A percentile compares a stretch with the other conserved stretches of the same genome.
Conservation (phyloP, 768 basidiomycete genomes). For the Boletus pseudopeckii region DNA sequence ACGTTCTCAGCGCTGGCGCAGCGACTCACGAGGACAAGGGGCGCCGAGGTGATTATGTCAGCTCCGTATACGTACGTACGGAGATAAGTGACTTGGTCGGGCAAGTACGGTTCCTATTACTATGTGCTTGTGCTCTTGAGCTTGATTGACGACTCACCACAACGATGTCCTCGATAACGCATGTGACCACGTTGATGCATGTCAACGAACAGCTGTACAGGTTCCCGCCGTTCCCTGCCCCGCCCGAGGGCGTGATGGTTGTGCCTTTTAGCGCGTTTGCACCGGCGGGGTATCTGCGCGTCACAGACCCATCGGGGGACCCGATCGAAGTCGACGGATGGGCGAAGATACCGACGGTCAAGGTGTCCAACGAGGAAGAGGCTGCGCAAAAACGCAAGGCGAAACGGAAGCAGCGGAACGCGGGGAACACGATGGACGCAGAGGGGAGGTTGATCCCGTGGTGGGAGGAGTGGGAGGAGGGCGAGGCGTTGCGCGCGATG, state of each 20-base stretch:
- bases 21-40: too few relatives aligned
- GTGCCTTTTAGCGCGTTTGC: slow-evolving; percentile 42
- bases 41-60: slow-evolving; percentile 8
- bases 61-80: neutral
- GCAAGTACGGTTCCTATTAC: too few relatives aligned
- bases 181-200: too few relatives aligned
- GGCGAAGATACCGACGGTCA: slow-evolving; percentile 24
- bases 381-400: slow-evolving; percentile 13
- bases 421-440: slow-evolving; percentile 20
- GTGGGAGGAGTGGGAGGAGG: slow-evolving; percentile 34
- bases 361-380: slow-evolving; percentile 26
- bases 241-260: slow-evolving; percentile 40
- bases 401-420: slow-evolving; percentile 11
- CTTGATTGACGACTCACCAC: neutral
- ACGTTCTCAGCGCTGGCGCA: neutral
- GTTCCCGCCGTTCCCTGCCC: slow-evolving; percentile 50
- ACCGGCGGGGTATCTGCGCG: slow-evolving; percentile 21
- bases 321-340: slow-evolving; percentile 27
- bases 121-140: neutral
- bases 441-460: slow-evolving; percentile 25
- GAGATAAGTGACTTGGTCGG: too few relatives aligned
- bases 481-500: slow-evolving; percentile 20
- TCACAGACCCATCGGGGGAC: slow-evolving; percentile 6
- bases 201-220: neutral
- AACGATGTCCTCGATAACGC: neutral